Evolutionary conservation across 495 filamentous ascomycete species (phyloP).

Genomic region (Oleoguttula mirabilis): DNA sequence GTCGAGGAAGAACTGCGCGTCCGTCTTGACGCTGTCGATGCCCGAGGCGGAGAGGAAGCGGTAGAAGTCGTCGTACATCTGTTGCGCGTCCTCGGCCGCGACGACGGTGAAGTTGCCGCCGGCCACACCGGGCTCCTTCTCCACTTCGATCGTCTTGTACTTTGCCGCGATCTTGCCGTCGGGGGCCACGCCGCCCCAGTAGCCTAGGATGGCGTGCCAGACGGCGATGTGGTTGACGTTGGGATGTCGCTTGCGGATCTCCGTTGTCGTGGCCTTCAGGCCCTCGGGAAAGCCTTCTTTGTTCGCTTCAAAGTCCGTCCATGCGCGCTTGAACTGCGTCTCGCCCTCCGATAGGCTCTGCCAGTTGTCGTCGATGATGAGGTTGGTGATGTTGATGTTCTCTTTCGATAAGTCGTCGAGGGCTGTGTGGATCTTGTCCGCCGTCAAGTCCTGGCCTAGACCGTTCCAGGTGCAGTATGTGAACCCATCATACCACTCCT

Average conservation of each 20-base stretch:
- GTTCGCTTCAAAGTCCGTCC: slow-evolving; percentile 74
- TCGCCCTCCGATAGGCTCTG: slow-evolving; percentile 48
- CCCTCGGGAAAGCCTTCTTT: slow-evolving; percentile 67
- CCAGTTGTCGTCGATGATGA: slow-evolving; percentile 98
- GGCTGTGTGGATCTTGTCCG: slow-evolving; percentile 64
- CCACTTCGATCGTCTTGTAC: slow-evolving; percentile 67
- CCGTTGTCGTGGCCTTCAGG: slow-evolving; percentile 51
- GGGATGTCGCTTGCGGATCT: slow-evolving; percentile 56
- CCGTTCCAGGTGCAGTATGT: slow-evolving; percentile 88
- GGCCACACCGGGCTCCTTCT: slow-evolving; percentile 39
- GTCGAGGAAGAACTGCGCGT: slow-evolving; percentile 80
- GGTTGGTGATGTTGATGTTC: slow-evolving; percentile 61
- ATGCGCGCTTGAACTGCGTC: slow-evolving; percentile 41
- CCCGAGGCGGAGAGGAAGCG: slow-evolving; percentile 55
- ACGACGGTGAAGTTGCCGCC: slow-evolving; percentile 62
- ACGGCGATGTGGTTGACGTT: slow-evolving; percentile 77
- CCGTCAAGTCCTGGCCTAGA: slow-evolving; percentile 68
- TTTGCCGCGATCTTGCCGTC: slow-evolving; percentile 56
- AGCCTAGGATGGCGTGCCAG: slow-evolving; percentile 83
- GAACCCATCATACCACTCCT: slow-evolving; percentile 81
- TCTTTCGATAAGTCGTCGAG: slow-evolving; percentile 57
- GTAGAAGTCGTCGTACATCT: slow-evolving; percentile 90
- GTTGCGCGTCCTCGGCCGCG: slow-evolving; percentile 54
- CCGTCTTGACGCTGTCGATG: slow-evolving; percentile 78
- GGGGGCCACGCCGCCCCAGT: slow-evolving; percentile 82